These are phyloP conservation scores for Ambrosiella cleistominuta DNA, from an alignment of 2,329 filamentous ascomycete genomes.

Conservation along the genomic window DNA sequence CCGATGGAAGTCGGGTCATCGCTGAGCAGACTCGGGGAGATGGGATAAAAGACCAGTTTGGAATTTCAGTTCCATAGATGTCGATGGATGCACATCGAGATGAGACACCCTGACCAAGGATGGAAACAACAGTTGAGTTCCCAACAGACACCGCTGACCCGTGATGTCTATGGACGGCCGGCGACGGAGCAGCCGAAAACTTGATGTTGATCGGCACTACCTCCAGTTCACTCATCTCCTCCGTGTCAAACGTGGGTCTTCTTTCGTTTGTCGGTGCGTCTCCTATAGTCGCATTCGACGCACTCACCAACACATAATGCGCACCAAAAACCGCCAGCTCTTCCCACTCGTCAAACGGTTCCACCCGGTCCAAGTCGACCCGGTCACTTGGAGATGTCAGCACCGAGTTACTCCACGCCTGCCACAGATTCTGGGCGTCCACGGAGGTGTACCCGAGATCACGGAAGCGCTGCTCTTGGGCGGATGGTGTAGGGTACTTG, in stretches of 20 bases:
- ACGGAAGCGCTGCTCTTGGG: conserved; percentile 52
- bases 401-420: conserved; percentile 54
- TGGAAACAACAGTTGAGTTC: not conserved
- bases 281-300: conserved; percentile 18
- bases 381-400: conserved; percentile 48
- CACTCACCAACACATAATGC: conserved; percentile 68
- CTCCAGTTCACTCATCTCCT: not conserved
- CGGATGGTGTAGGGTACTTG: conserved; percentile 46
- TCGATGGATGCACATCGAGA: not conserved
- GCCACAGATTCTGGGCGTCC: conserved; percentile 56
- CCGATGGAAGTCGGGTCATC: conserved; percentile 44
- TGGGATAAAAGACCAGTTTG: conserved; percentile 19
- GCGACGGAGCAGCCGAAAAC: not conserved
- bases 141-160: not conserved
- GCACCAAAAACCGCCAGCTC: conserved; percentile 72
- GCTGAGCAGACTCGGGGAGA: conserved; percentile 54
- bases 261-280: not conserved
- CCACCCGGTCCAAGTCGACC: conserved; percentile 45
- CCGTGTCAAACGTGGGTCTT: not conserved
- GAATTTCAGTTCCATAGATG: not conserved
- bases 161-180: conserved; percentile 5
- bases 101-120: conserved; percentile 2
- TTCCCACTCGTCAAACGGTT: conserved; percentile 93
- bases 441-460: conserved; percentile 49
- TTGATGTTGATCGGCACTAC: not conserved